Evolutionary conservation across 2,329 filamentous ascomycete genomes (phyloP).

Genomic region (Aspergillus transmontanensis): DNA sequence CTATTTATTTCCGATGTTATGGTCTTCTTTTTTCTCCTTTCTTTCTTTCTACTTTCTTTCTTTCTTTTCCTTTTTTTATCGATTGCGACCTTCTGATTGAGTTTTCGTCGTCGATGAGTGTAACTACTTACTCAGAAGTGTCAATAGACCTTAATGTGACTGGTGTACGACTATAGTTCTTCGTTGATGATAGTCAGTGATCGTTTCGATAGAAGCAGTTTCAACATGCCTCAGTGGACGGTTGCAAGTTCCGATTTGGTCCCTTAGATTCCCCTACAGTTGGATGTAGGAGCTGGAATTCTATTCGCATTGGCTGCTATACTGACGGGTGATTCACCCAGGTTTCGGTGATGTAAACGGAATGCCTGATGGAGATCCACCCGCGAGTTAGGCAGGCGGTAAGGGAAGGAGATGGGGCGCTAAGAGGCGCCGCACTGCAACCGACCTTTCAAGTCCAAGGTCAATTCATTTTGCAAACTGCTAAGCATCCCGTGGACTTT

Average conservation of each 20-base stretch:
- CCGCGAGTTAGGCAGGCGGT: conserved; percentile 19
- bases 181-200: not conserved
- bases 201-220: not conserved
- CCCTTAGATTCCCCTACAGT: not conserved
- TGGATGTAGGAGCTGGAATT: not conserved
- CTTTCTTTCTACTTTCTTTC: too few species aligned
- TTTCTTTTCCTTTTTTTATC: conserved; percentile 12
- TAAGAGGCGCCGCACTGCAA: conserved; percentile 14
- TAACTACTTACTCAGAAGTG: not conserved
- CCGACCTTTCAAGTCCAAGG: conserved; percentile 12
- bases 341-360: conserved; percentile 1
- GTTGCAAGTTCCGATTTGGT: not conserved
- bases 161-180: not conserved
- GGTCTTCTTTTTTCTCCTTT: conserved; percentile 5
- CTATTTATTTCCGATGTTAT: conserved; percentile 7
- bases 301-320: not conserved
- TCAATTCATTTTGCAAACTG: conserved; percentile 14
- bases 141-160: conserved; percentile 5
- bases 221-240: not conserved
- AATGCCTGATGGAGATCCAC: not conserved
- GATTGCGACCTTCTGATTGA: not conserved
- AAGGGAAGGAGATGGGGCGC: conserved; percentile 1
- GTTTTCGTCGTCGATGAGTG: not conserved
- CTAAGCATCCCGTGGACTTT: conserved; percentile 1
- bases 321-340: not conserved